Conservation (phyloP, 257 asterid species). For the Scutellaria baicalensis region DNA sequence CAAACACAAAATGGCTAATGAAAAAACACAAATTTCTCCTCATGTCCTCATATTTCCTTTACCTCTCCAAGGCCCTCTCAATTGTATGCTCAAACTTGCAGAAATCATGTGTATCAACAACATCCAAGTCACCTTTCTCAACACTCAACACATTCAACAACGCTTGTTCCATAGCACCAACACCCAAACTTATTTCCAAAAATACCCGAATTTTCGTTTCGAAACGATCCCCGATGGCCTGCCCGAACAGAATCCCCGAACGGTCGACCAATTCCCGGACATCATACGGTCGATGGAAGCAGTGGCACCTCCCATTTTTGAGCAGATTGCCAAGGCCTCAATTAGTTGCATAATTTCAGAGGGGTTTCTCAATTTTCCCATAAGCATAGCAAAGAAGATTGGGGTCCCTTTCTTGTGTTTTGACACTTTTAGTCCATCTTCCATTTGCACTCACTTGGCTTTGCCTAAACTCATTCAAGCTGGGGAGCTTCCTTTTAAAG, state of each 20-base stretch:
- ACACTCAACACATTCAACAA: conserved; percentile 42
- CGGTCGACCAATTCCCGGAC: conserved; percentile 16
- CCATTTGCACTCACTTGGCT: conserved; percentile 39
- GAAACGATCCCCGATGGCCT: conserved; percentile 53
- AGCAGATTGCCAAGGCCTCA: conserved; percentile 21
- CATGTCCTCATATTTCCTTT: conserved; percentile 60
- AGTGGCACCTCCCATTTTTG: conserved; percentile 25
- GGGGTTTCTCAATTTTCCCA: conserved; percentile 45
- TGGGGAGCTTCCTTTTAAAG: conserved; percentile 51
- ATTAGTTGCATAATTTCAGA: conserved; percentile 41
- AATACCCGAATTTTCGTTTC: conserved; percentile 27
- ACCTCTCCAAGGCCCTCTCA: conserved; percentile 62
- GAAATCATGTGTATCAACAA: conserved; percentile 27
- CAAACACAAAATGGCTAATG: neutral
- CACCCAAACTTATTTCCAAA: conserved; percentile 11
- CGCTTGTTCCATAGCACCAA: conserved; percentile 24
- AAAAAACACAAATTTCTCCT: neutral
- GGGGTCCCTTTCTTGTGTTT: conserved; percentile 40
- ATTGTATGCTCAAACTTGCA: conserved; percentile 52
- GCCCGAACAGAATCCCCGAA: conserved; percentile 34
- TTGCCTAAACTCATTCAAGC: conserved; percentile 43
- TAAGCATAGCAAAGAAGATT: conserved; percentile 25
- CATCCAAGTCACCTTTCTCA: conserved; percentile 54
- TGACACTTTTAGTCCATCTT: conserved; percentile 51
- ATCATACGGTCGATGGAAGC: conserved; percentile 28